phyloP scores from a whole-genome alignment of 768 basidiomycete genomes.

The Nevesoporus exiguus region DNA sequence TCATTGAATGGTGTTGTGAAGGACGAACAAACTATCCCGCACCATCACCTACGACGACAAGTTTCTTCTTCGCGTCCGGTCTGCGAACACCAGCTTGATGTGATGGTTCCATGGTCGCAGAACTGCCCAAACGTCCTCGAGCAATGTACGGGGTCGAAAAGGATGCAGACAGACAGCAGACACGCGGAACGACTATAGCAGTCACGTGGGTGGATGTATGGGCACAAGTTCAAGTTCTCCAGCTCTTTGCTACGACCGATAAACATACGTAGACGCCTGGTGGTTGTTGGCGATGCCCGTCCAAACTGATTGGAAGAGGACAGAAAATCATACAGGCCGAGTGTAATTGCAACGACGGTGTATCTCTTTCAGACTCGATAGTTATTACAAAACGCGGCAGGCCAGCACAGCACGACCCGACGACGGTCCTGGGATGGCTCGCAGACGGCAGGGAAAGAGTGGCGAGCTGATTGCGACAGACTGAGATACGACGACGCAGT shows the following conservation, averaged over 20 bases:
- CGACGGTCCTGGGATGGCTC: background rate
- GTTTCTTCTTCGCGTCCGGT: conserved; percentile 82
- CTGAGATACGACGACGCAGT: background rate
- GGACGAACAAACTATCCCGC: conserved; percentile 31
- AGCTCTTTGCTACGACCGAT: no score
- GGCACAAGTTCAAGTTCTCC: no score
- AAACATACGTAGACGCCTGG: no score
- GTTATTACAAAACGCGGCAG: no score
- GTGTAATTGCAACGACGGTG: no score
- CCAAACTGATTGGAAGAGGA: no score
- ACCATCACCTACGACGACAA: conserved; percentile 89
- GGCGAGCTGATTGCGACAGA: conserved; percentile 3
- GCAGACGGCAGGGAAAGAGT: background rate
- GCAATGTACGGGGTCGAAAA: background rate
- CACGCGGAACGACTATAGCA: background rate
- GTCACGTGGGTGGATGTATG: conserved; percentile 14
- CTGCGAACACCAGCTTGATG: conserved; percentile 38
- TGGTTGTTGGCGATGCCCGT: no score
- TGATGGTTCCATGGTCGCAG: conserved; percentile 25
- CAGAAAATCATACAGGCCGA: no score
- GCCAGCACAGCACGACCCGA: background rate
- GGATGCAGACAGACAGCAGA: background rate
- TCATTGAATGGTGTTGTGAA: conserved; percentile 25
- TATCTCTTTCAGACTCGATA: no score
- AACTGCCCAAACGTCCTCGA: background rate